Conservation (phyloP, 192 early-diverging fungal genomes). For the Backusella psychrophila region DNA sequence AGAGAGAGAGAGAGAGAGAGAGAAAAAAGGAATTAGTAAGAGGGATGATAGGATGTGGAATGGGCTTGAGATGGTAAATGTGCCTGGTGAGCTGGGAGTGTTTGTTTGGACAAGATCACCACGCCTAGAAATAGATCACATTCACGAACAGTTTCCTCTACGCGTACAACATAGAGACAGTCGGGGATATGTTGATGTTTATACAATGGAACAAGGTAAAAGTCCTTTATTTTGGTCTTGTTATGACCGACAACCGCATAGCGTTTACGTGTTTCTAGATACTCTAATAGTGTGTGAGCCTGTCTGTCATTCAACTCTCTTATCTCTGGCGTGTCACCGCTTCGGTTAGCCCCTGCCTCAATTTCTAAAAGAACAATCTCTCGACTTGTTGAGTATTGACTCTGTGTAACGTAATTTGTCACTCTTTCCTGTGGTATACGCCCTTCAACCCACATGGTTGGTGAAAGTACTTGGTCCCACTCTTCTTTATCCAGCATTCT, state of each 20-base stretch:
- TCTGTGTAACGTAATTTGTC: conserved; percentile 57
- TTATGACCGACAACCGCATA: conserved; percentile 69
- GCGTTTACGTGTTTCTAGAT: conserved; percentile 59
- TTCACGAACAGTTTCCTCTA: conserved; percentile 33
- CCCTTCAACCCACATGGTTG: conserved; percentile 61
- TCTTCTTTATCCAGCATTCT: conserved; percentile 35
- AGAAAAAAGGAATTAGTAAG: conserved; percentile 4
- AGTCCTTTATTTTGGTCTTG: conserved; percentile 66
- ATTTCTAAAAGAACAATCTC: conserved; percentile 65
- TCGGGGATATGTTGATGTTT: conserved; percentile 51
- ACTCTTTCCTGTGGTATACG: conserved; percentile 53
- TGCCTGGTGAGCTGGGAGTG: not conserved
- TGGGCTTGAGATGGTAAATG: not conserved
- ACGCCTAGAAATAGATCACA: conserved; percentile 59
- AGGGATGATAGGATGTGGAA: not conserved
- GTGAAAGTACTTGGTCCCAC: conserved; percentile 62
- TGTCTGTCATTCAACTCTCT: conserved; percentile 26
- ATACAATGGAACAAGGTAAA: conserved; percentile 70
- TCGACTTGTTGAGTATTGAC: conserved; percentile 48
- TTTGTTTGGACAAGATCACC: conserved; percentile 33
- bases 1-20: not conserved
- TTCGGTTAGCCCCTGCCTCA: conserved; percentile 16
- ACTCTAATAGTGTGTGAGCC: conserved; percentile 52
- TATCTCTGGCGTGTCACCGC: conserved; percentile 15
- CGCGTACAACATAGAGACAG: conserved; percentile 51